These are phyloP conservation scores for Trichoderma sp. DNA, from an alignment of 2,329 filamentous ascomycete species.

Conservation along the genomic window DNA sequence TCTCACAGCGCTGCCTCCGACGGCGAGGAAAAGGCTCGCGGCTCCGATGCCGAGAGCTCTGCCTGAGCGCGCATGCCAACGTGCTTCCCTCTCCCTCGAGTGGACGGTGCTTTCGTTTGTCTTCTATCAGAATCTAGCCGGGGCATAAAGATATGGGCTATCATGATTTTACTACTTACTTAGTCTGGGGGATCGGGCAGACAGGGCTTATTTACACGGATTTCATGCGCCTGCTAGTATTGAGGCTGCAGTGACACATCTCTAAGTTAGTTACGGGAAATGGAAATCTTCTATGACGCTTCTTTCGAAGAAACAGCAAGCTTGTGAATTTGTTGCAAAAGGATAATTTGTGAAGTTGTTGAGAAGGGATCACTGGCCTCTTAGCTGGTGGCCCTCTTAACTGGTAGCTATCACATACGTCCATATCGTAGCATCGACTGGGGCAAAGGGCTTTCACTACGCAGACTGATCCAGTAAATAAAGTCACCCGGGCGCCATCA, in stretches of 20 bases:
- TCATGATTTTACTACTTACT: not conserved
- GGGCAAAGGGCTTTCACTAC: not conserved
- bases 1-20: not conserved
- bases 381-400: too few species aligned
- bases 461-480: not conserved
- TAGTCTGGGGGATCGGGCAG: not conserved
- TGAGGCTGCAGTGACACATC: not conserved
- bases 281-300: not conserved
- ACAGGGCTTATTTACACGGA: not conserved
- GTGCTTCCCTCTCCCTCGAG: too few species aligned
- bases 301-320: not conserved
- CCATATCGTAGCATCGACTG: rapidly evolving
- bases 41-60: not conserved
- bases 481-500: not conserved
- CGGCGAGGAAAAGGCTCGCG: not conserved
- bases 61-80: not conserved
- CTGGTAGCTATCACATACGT: too few species aligned
- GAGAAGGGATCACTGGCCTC: too few species aligned
- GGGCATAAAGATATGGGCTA: not conserved
- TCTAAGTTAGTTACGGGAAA: not conserved
- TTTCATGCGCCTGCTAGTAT: not conserved
- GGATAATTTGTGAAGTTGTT: too few species aligned
- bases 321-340: not conserved
- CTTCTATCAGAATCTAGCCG: not conserved
- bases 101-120: not conserved